Evolutionary conservation across 768 basidiomycete genomes (phyloP).

Genomic region (Kwoniella sp.): DNA sequence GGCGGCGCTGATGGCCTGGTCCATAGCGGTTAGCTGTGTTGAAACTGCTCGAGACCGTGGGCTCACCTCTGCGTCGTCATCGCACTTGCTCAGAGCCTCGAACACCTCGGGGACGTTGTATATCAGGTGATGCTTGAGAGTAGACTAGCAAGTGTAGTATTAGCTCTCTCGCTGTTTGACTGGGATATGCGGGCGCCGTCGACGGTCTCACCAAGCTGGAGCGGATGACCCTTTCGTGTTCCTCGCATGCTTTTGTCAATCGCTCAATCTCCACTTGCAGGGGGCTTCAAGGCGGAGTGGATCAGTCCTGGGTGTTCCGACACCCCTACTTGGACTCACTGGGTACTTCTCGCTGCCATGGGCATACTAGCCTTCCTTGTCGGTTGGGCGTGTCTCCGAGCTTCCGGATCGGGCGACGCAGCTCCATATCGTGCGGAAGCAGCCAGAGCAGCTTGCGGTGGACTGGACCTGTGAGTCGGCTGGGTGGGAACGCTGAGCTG

Average conservation of each 20-base stretch:
- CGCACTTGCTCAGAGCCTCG: conserved; percentile 17
- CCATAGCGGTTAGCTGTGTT: no score
- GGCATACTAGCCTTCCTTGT: conserved; percentile 13
- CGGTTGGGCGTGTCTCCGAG: not conserved
- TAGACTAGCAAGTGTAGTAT: conserved; percentile 13
- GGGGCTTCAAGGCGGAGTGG: conserved; percentile 7
- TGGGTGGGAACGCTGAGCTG: conserved; percentile 9
- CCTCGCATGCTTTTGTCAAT: conserved; percentile 29
- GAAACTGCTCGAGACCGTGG: not conserved
- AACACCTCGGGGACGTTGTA: conserved; percentile 21
- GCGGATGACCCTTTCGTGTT: conserved; percentile 36
- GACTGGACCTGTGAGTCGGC: conserved; percentile 3
- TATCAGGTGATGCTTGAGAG: conserved; percentile 35
- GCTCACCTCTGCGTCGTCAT: conserved; percentile 33
- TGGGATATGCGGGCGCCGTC: not conserved
- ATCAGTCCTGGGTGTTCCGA: conserved; percentile 7
- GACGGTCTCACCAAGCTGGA: conserved; percentile 22
- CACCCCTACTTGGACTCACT: conserved; percentile 12
- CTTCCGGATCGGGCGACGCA: not conserved
- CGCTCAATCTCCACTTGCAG: conserved; percentile 35
- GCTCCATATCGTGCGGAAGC: not conserved
- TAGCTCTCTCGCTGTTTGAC: not conserved
- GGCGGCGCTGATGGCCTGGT: conserved; percentile 15
- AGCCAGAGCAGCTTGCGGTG: conserved; percentile 4
- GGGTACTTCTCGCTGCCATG: conserved; percentile 11